Conservation (phyloP, 2,329 filamentous ascomycete genomes). For the Zymoseptoria passerinii region DNA sequence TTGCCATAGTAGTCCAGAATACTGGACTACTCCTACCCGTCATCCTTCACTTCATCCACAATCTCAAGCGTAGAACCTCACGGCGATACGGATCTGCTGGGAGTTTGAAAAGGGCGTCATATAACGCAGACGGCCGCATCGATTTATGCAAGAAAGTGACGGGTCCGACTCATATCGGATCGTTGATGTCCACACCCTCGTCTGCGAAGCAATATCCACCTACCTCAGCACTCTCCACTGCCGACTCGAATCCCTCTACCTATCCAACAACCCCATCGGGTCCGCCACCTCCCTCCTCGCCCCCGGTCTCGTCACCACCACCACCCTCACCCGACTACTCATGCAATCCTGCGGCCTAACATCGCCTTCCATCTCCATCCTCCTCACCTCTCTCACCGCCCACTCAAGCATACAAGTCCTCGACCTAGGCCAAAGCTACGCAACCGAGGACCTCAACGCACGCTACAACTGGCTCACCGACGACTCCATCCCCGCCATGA, state of each 20-base stretch:
- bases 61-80: slow-evolving; percentile 24
- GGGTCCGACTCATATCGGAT: slow-evolving; percentile 43
- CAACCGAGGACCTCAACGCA: slow-evolving; percentile 39
- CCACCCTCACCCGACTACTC: slow-evolving; percentile 23
- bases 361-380: slow-evolving; percentile 32
- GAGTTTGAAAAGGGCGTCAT: slow-evolving; percentile 37
- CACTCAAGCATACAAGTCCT: slow-evolving; percentile 33
- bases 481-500: slow-evolving; percentile 28
- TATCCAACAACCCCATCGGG: slow-evolving; percentile 30
- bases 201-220: slow-evolving; percentile 21
- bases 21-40: too few species aligned
- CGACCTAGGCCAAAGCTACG: slow-evolving; percentile 41
- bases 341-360: slow-evolving; percentile 40
- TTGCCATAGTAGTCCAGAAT: too few species aligned
- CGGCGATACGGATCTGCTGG: slow-evolving; percentile 27
- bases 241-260: slow-evolving; percentile 26
- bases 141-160: slow-evolving; percentile 51
- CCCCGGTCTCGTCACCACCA: slow-evolving; percentile 19
- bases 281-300: slow-evolving; percentile 18
- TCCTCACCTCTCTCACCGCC: slow-evolving; percentile 32
- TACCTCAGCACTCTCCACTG: slow-evolving; percentile 25
- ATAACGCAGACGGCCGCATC: slow-evolving; percentile 47
- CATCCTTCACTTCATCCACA: background rate
- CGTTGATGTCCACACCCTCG: slow-evolving; percentile 44
- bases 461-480: slow-evolving; percentile 44